These are phyloP conservation scores for Diaporthe australafricana DNA, from an alignment of 2,329 filamentous ascomycete genomes.

Conservation along the genomic window DNA sequence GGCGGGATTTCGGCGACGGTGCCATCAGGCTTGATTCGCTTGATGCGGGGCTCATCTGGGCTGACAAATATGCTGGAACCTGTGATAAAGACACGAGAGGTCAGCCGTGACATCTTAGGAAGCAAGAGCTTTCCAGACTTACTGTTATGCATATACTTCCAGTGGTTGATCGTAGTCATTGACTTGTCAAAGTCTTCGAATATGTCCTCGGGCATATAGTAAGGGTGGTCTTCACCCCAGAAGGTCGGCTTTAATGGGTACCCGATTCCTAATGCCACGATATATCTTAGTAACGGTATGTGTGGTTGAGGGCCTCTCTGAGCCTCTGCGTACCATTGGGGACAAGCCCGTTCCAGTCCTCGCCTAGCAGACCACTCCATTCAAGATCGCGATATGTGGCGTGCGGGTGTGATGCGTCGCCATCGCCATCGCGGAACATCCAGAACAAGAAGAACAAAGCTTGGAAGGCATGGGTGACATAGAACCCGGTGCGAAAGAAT, in stretches of 20 bases:
- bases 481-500: constrained; percentile 14
- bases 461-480: background rate
- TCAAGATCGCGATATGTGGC: background rate
- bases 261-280: background rate
- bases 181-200: constrained; percentile 14
- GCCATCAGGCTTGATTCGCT: constrained; percentile 13
- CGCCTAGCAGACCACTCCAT: constrained; percentile 13
- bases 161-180: background rate
- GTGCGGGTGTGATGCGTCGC: background rate
- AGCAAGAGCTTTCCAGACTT: background rate
- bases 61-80: constrained; percentile 15
- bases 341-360: constrained; percentile 13
- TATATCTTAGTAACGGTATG: background rate
- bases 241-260: constrained; percentile 15
- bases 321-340: constrained; percentile 7
- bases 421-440: background rate
- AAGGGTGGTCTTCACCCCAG: constrained; percentile 10
- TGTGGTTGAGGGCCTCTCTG: background rate
- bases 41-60: background rate
- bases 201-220: constrained; percentile 10
- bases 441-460: background rate
- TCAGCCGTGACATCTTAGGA: background rate
- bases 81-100: background rate
- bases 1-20: background rate
- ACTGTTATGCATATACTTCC: constrained; percentile 11